A percentile compares a stretch with the other conserved stretches of the same genome.
phyloP scores from a whole-genome alignment of 495 filamentous ascomycete genomes.

The Aspergillus egyptiacus region DNA sequence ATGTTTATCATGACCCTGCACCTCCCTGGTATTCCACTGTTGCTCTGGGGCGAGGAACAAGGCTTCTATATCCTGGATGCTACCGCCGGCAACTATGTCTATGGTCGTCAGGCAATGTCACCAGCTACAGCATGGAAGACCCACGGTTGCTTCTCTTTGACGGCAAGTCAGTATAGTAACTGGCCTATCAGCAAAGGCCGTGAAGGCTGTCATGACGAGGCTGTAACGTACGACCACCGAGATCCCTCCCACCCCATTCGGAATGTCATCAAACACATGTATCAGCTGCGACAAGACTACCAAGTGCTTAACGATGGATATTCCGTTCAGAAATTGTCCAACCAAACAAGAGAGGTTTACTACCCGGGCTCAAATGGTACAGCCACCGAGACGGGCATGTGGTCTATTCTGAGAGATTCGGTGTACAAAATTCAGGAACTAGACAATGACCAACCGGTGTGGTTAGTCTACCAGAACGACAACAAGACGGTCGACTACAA shows the following conservation, averaged over 20 bases:
- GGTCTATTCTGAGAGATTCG: conserved; percentile 54
- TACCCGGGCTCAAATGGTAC: conserved; percentile 50
- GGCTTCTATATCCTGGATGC: conserved; percentile 62
- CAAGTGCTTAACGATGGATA: conserved; percentile 62
- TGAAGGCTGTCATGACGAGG: conserved; percentile 54
- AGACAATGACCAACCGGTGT: conserved; percentile 51
- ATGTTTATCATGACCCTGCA: conserved; percentile 59
- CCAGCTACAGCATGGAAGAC: conserved; percentile 61
- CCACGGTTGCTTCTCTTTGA: conserved; percentile 61
- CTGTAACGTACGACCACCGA: conserved; percentile 58
- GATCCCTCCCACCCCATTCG: conserved; percentile 62
- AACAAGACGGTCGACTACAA: conserved; percentile 51
- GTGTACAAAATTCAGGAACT: conserved; percentile 50
- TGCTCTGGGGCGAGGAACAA: conserved; percentile 69
- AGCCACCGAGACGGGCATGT: conserved; percentile 60
- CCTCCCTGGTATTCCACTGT: conserved; percentile 60
- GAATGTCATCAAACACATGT: conserved; percentile 64
- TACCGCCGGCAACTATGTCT: conserved; percentile 64
- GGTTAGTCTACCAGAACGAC: conserved; percentile 63
- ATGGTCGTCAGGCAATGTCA: conserved; percentile 62
- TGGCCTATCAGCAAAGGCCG: conserved; percentile 53
- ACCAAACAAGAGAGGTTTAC: conserved; percentile 47
- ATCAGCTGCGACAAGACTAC: conserved; percentile 52
- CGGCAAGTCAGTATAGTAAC: conserved; percentile 50
- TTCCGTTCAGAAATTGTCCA: conserved; percentile 53